Percentiles rank a stretch among this genome's conserved stretches.
Evolutionary conservation across 768 basidiomycete species (phyloP).

Genomic region (Leccinum broughii): DNA sequence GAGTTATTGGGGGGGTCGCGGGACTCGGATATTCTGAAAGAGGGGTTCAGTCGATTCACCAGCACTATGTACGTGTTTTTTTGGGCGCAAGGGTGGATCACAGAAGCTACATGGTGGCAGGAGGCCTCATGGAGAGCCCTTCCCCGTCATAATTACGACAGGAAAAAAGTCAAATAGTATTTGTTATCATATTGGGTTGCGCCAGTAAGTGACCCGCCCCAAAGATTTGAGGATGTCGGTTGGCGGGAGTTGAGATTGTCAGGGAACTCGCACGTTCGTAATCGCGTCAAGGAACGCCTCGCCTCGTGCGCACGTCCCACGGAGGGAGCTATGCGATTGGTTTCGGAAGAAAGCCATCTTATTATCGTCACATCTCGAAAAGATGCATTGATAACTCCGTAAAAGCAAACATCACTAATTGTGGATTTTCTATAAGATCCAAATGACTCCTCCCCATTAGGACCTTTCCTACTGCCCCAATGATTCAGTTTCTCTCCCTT

Average conservation of each 20-base stretch:
- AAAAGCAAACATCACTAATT: background rate
- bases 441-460: background rate
- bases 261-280: slow-evolving; percentile 9
- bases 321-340: slow-evolving; percentile 5
- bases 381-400: slow-evolving; percentile 5
- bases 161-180: background rate
- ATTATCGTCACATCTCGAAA: background rate
- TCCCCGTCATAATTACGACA: background rate
- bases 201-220: background rate
- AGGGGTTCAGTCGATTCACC: background rate
- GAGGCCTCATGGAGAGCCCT: background rate
- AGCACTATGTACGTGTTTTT: background rate
- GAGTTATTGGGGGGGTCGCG: background rate
- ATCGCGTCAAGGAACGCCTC: background rate
- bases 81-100: background rate
- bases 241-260: background rate
- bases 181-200: background rate
- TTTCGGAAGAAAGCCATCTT: background rate
- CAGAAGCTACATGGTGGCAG: background rate
- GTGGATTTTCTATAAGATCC: slow-evolving; percentile 10
- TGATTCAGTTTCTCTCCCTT: slow-evolving; percentile 10
- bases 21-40: background rate
- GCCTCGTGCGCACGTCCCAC: slow-evolving; percentile 10
- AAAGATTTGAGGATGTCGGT: slow-evolving; percentile 1
- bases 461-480: background rate